Evolutionary conservation across 2,329 filamentous ascomycete species (phyloP).

Genomic region (Colletotrichum aenigma): DNA sequence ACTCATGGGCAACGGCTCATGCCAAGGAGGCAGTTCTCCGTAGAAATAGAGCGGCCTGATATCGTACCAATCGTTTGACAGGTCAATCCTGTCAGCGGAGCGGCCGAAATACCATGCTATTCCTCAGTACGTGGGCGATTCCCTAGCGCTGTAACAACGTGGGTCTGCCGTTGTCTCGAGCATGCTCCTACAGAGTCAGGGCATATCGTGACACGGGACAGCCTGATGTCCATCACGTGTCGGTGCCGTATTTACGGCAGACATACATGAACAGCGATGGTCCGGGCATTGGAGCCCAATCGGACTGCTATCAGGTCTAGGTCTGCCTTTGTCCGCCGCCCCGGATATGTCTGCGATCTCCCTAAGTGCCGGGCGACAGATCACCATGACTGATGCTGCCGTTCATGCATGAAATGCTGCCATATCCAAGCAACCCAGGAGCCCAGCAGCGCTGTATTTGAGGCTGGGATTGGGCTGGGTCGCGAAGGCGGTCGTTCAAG

Average conservation of each 20-base stretch:
- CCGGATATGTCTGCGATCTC: background rate
- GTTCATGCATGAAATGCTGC: background rate
- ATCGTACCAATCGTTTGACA: background rate
- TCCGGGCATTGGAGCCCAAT: background rate
- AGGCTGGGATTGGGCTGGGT: background rate
- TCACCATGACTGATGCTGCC: background rate
- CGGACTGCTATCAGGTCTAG: background rate
- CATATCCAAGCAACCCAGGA: background rate
- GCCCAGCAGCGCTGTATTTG: background rate
- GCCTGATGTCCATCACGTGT: background rate
- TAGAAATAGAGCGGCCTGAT: background rate
- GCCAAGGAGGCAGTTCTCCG: background rate
- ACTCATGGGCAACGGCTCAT: background rate
- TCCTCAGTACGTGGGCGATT: background rate
- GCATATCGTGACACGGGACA: background rate
- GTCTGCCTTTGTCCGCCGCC: background rate
- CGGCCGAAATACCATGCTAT: background rate
- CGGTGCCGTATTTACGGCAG: background rate
- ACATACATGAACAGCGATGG: background rate
- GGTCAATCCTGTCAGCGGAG: background rate
- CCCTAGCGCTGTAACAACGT: background rate
- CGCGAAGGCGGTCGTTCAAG: background rate
- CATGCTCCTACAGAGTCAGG: background rate
- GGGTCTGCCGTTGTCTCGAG: background rate
- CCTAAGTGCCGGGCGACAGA: background rate